Evolutionary conservation across 2,329 filamentous ascomycete species (phyloP), one percentile per base, ranked within the genome.

Genomic region (Ophiognomonia clavigignenti-juglandacearum): DNA sequence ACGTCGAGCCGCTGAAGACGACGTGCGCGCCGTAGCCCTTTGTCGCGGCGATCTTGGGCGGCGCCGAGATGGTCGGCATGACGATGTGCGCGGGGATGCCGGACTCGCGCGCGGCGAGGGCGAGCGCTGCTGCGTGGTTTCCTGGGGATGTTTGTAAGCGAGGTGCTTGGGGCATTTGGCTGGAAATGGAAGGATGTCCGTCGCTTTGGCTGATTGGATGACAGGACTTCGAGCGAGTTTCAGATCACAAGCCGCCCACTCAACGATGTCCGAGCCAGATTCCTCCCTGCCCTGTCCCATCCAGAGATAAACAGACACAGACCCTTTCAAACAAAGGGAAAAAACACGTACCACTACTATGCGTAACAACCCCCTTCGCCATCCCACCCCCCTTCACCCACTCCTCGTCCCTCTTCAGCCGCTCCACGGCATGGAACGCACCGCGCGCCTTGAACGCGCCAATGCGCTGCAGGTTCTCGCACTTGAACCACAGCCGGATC

Each of bases 361-460:
- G 91, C 56, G 92, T 96, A 10, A 90, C 83, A 7, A 96, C 90
- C 1, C 91, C 91, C 61, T 73, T 81, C 59, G 69, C 70, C 56
- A 68, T 67, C 0, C 85, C 75, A 3, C 75, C 75, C 13, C 73
- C 75, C 53, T 80, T 78, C 31, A 83, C 73, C 67, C 79, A 79
- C 1, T 78, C 82, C 4, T 75, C 69, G 57, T 83, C 77, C 53
- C 63, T 65, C 61, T 85, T 81, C 60, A 96, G 67, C 47, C 86
- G 69, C 58, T 82, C 76, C 31, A 96, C 62, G 1, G 91, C 90
- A 65, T 96, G 88, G 57, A 96, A 96, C 0, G 91, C 92, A 5
- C 92, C 93, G 6, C 92, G 75, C 14, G 83, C 86, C 70, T 97
- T 97, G 73, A 97, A 97, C 1, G 92, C 92, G 43, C 92, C 93